Base-by-base conservation (phyloP, 805 yeast species). In the Candida ovalis region DNA sequence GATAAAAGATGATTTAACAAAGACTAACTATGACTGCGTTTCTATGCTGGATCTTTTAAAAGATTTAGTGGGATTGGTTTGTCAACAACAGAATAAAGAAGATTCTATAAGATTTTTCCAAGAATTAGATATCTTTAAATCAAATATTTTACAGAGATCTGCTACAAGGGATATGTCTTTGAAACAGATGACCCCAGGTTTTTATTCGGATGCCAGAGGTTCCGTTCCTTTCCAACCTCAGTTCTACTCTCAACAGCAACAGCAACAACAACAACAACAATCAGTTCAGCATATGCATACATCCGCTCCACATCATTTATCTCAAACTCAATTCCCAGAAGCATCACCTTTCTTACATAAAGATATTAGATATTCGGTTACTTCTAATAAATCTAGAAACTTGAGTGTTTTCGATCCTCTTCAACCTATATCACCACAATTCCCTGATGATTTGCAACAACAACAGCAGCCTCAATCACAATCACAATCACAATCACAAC, bases 1-100 rank as follows among this genome's bases (percentile, higher is more conserved):
- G 10, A 70, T 81, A 6, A 60, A 67, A 28, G 77, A 74, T 4
- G 81, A 79, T 43, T 57, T 78, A 48, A 72, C 74, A 33, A 69
- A 71, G 46, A 71, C 77, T 17, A 80, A 79, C 55, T 57, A 71
- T 46, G 88, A 82, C 54, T 68, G 79, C 64, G 74, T 81, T 2
- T 72, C 72, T 35, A 49, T 82, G 8, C 55, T 82, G 10, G 86
- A 81, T 47, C 51, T 64, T 15, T 32, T 67, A 19, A 66, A 60
- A 41, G 69, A 64, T 21, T 45, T 51, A 2, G 45, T 58, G 1
- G 46, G 45, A 12, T 13, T 51, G 24, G 23, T 56, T 8, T 35
- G 40, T n/a, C 50, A 42, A 19, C 49, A 44, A 15, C 24, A 23
- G 51, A 22, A n/a, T 37, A 37, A 49, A 27, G 37, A 30, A 32